Evolutionary conservation across 768 basidiomycete genomes (phyloP).

Genomic region (Auricularia sp.): DNA sequence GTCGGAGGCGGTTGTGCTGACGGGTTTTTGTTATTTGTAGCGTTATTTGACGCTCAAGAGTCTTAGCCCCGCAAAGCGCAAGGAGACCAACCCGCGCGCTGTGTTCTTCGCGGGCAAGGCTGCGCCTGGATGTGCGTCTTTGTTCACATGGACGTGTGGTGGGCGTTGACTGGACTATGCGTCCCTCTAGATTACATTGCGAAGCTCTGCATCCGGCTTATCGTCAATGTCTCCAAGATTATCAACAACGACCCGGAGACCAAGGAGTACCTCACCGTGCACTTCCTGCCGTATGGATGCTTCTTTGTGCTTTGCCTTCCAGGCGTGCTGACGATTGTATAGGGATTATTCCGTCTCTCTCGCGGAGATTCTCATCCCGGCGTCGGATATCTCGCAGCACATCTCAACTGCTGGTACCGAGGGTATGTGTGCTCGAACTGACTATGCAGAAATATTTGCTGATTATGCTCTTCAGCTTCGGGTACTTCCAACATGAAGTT

Average conservation of each 20-base stretch:
- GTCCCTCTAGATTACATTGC: slow-evolving; percentile 66
- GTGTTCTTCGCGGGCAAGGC: slow-evolving; percentile 99
- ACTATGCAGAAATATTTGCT: not conserved
- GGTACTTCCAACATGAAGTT: slow-evolving; percentile 75
- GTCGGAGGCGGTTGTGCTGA: not conserved
- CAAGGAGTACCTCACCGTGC: slow-evolving; percentile 73
- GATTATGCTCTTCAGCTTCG: slow-evolving; percentile 29
- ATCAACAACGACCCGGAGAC: slow-evolving; percentile 78
- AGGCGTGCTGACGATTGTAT: not conserved
- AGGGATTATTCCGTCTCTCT: slow-evolving; percentile 34
- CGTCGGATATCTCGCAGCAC: slow-evolving; percentile 90
- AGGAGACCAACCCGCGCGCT: slow-evolving; percentile 74
- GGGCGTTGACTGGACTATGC: not conserved
- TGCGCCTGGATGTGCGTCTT: slow-evolving; percentile 70
- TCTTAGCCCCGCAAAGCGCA: slow-evolving; percentile 67
- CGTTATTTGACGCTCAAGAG: slow-evolving; percentile 74
- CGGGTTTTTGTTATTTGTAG: slow-evolving; percentile 23
- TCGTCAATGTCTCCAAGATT: slow-evolving; percentile 76
- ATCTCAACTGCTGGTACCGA: slow-evolving; percentile 97
- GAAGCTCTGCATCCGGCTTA: slow-evolving; percentile 87
- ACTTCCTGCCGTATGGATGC: slow-evolving; percentile 61
- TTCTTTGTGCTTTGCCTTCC: not conserved
- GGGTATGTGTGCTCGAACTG: slow-evolving; percentile 18
- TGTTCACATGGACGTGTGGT: not conserved
- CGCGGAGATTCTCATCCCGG: slow-evolving; percentile 79